Base-by-base conservation (phyloP, 2,329 filamentous ascomycete species). In the Metarhizium guizhouense region DNA sequence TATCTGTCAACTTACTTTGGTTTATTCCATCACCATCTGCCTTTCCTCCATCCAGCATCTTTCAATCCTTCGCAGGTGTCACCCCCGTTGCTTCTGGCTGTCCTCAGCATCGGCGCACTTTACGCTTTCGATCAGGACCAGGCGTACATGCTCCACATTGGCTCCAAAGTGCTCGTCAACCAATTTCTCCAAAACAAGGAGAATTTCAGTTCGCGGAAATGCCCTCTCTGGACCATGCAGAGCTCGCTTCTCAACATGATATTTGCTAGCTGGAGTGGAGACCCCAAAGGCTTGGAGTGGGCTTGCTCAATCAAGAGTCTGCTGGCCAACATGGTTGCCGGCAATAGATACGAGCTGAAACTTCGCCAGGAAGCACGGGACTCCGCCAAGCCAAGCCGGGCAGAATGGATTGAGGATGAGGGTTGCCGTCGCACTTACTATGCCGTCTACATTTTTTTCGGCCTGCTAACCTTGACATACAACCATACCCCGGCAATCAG, bases 391-490 rank as follows among this genome's bases (percentile, higher is more conserved):
- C 90, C 93, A 1, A 90, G 82, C 43, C 89, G 92, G 56, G 82
- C 87, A 16, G 90, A 97, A 68, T 99, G 94, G 94, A 86, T 97
- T 48, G 91, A 95, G 65, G 94, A 99, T 67, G 94, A 99, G 73
- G 91, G 93, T 52, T 96, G 94, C 71, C 85, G 93, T 57, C 89
- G 94, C 58, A 97, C 94, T 1, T 99, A 97, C 75, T 99, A 95
- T 66, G 93, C 94, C 1, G 94, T 97, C 58, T 99, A 97, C 76
- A 96, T 97, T 72, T 97, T 97, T 82, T 97, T 97, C 67, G 94
- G 94, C 55, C 81, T 97, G 65, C 75, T 97, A 64, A 97, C 94
- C 0, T 73, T 99, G 72, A 95, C 93, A 0, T 99, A 95, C 80
- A 97, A 97, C 70, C 94, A 97, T 73, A 97, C 93, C 1, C 94